A percentile compares a stretch with the other conserved stretches of the same genome.
Evolutionary conservation across 257 asterid genomes (phyloP).

Genomic region (Jacaranda mimosifolia): DNA sequence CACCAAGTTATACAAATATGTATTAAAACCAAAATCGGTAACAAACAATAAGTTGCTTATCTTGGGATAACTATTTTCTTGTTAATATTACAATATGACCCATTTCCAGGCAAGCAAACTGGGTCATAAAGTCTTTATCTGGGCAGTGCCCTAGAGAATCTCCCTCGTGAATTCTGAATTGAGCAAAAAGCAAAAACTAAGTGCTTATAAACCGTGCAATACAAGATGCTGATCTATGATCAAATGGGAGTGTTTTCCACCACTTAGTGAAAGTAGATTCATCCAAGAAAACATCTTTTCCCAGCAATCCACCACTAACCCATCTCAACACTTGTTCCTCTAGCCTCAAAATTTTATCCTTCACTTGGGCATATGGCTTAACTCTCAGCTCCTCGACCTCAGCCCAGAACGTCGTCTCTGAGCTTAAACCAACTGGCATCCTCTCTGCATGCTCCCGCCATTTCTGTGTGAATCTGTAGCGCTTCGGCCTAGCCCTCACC

Average conservation of each 20-base stretch:
- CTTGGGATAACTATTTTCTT: background rate
- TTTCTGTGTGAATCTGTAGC: slow-evolving; percentile 70
- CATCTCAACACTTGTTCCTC: slow-evolving; percentile 58
- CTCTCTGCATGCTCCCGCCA: slow-evolving; percentile 86
- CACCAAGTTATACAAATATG: no score
- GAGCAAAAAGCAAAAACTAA: background rate
- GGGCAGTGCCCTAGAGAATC: no score
- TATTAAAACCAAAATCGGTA: background rate
- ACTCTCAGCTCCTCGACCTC: slow-evolving; percentile 85
- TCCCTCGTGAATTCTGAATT: background rate
- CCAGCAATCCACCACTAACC: slow-evolving; percentile 50
- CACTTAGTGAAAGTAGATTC: slow-evolving; percentile 81
- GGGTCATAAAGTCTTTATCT: background rate
- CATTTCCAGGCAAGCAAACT: background rate
- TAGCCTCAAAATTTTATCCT: slow-evolving; percentile 52
- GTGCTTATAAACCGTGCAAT: slow-evolving; percentile 44
- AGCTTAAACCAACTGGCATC: slow-evolving; percentile 46
- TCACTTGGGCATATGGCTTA: slow-evolving; percentile 47
- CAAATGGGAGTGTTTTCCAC: slow-evolving; percentile 79
- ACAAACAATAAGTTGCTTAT: background rate
- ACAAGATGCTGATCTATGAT: slow-evolving; percentile 58
- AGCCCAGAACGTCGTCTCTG: slow-evolving; percentile 86
- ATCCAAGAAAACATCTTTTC: slow-evolving; percentile 66
- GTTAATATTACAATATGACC: background rate
- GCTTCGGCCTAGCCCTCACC: slow-evolving; percentile 74